Conservation (phyloP, 2,329 filamentous ascomycete genomes). For the Ilyonectria sp. region DNA sequence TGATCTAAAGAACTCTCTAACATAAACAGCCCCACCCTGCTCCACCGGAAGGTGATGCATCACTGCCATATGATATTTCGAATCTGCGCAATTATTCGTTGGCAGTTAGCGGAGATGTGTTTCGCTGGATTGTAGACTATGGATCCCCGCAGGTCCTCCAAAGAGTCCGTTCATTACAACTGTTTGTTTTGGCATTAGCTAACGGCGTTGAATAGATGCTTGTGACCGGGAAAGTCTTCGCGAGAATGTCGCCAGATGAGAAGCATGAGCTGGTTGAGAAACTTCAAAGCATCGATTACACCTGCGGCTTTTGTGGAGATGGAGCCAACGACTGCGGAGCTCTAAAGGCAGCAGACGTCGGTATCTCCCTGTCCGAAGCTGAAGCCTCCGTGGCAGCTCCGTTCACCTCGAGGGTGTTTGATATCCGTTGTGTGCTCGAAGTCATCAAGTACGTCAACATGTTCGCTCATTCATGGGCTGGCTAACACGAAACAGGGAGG, state of each 20-base stretch:
- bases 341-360: constrained; percentile 96
- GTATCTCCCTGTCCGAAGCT: constrained; percentile 96
- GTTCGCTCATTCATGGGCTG: not conserved
- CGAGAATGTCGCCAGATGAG: constrained; percentile 98
- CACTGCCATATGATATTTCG: constrained; percentile 86
- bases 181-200: not conserved
- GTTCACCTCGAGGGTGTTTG: constrained; percentile 95
- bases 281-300: constrained; percentile 95
- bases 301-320: constrained; percentile 95
- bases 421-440: constrained; percentile 94
- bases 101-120: constrained; percentile 92
- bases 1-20: constrained; percentile 15
- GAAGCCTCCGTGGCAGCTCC: constrained; percentile 98
- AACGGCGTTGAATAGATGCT: constrained; percentile 76
- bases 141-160: constrained; percentile 85
- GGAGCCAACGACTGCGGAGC: constrained; percentile 98
- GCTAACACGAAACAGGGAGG: constrained; percentile 73
- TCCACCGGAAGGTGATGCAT: constrained; percentile 81
- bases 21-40: constrained; percentile 75
- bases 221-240: constrained; percentile 92
- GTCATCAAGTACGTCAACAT: constrained; percentile 78
- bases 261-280: constrained; percentile 99
- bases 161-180: constrained; percentile 62
- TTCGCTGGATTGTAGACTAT: constrained; percentile 96
- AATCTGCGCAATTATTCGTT: constrained; percentile 89